Conservation (phyloP, 495 filamentous ascomycete genomes). For the Penicillium nucicola region DNA sequence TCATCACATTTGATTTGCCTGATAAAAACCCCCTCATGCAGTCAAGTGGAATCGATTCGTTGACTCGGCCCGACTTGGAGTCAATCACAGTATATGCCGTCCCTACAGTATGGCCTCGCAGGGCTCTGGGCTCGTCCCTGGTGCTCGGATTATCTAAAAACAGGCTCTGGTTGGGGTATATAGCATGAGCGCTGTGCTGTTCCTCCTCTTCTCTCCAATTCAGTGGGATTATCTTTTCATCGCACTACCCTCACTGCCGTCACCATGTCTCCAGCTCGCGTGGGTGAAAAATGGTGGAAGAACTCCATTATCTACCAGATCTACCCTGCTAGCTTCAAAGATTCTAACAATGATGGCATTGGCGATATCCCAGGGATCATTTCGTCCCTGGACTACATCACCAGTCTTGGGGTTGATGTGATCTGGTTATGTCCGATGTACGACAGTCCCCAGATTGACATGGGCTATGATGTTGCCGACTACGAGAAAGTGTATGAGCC, state of each 20-base stretch:
- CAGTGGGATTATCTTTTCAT: not conserved
- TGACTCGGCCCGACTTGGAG: slow-evolving; percentile 3
- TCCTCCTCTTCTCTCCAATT: not conserved
- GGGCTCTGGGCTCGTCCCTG: slow-evolving; percentile 1
- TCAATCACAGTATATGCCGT: not conserved
- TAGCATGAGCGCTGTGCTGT: not conserved
- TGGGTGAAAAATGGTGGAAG: slow-evolving; percentile 35
- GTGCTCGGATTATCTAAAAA: slow-evolving; percentile 1
- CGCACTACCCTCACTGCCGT: no score
- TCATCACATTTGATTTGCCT: not conserved
- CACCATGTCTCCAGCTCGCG: slow-evolving; percentile 2
- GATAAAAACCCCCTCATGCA: not conserved
- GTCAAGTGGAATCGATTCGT: not conserved
- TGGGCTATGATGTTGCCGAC: slow-evolving; percentile 57
- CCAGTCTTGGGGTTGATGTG: slow-evolving; percentile 36
- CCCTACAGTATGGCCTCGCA: not conserved
- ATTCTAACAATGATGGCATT: slow-evolving; percentile 39
- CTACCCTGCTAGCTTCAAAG: slow-evolving; percentile 38
- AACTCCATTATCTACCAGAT: slow-evolving; percentile 41
- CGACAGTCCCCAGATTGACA: slow-evolving; percentile 52
- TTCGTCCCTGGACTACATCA: slow-evolving; percentile 56
- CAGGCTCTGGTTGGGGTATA: not conserved
- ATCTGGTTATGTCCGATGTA: slow-evolving; percentile 43
- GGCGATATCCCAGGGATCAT: slow-evolving; percentile 62
- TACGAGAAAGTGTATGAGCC: slow-evolving; percentile 53